Conservation (phyloP, 495 filamentous ascomycete species). For the Aspergillus coremiiformis region DNA sequence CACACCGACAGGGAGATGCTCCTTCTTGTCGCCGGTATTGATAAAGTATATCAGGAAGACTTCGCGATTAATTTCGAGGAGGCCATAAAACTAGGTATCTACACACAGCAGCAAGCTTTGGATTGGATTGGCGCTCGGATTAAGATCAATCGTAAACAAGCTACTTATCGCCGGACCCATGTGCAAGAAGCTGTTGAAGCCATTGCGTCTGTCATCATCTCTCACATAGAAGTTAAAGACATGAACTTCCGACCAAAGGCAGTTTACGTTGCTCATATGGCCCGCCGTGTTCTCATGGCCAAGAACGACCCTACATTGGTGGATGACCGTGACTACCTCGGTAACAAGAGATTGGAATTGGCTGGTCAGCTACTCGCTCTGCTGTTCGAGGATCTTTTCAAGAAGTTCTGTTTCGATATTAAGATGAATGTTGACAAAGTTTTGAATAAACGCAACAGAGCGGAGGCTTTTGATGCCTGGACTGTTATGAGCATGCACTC, state of each 20-base stretch:
- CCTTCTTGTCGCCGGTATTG: constrained; percentile 74
- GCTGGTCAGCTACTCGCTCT: constrained; percentile 91
- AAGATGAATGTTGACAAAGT: constrained; percentile 91
- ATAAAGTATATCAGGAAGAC: constrained; percentile 81
- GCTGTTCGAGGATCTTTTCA: constrained; percentile 96
- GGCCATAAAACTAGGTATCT: constrained; percentile 67
- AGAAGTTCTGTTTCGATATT: constrained; percentile 79
- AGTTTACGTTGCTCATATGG: constrained; percentile 93
- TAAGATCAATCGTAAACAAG: constrained; percentile 67
- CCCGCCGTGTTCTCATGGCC: constrained; percentile 86
- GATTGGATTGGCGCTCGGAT: constrained; percentile 82
- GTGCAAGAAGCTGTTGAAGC: constrained; percentile 87
- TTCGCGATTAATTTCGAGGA: constrained; percentile 95
- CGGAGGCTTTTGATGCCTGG: constrained; percentile 76
- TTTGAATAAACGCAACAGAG: constrained; percentile 79
- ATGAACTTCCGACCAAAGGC: constrained; percentile 93
- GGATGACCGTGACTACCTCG: constrained; percentile 95
- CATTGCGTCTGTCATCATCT: constrained; percentile 81
- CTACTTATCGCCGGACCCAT: constrained; percentile 54
- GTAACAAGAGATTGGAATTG: constrained; percentile 92
- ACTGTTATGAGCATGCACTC: constrained; percentile 68
- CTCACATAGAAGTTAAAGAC: constrained; percentile 83
- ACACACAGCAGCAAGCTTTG: constrained; percentile 88
- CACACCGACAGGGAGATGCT: constrained; percentile 92
- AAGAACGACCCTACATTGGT: constrained; percentile 79